phyloP scores from a whole-genome alignment of 2,329 filamentous ascomycete genomes.

The Paraphoma chrysanthemicola region DNA sequence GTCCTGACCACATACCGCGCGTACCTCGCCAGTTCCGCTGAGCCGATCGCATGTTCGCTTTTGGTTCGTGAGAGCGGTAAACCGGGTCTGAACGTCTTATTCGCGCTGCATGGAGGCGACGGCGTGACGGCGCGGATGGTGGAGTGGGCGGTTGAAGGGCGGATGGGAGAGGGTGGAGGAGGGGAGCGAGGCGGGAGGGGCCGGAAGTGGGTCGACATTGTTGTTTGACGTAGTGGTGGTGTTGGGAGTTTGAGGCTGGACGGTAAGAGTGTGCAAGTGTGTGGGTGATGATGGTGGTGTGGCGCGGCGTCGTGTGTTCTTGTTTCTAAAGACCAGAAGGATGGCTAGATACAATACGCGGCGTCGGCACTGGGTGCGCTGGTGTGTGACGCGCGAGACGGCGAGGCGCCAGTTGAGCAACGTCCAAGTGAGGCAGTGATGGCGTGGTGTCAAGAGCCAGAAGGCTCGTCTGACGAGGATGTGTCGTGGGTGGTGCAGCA shows the following conservation, averaged over 20 bases:
- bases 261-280: too few species aligned
- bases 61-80: background rate
- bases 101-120: slow-evolving; percentile 26
- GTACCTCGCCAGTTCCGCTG: background rate
- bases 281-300: background rate
- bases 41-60: background rate
- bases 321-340: too few species aligned
- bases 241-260: background rate
- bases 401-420: too few species aligned
- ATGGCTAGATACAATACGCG: too few species aligned
- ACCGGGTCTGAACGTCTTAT: background rate
- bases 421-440: too few species aligned
- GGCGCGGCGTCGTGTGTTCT: background rate
- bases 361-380: too few species aligned
- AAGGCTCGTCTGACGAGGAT: too few species aligned
- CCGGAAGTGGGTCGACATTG: slow-evolving; percentile 26
- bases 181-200: slow-evolving; percentile 15
- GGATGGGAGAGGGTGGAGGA: slow-evolving; percentile 14
- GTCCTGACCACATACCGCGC: background rate
- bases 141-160: slow-evolving; percentile 27
- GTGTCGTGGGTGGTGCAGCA: background rate
- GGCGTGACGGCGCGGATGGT: slow-evolving; percentile 39
- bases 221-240: background rate
- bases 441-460: too few species aligned
- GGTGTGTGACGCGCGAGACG: too few species aligned